Percentiles rank a stretch among this genome's conserved stretches.
Evolutionary conservation across 495 filamentous ascomycete species (phyloP).

Genomic region (Penicillium canariense): DNA sequence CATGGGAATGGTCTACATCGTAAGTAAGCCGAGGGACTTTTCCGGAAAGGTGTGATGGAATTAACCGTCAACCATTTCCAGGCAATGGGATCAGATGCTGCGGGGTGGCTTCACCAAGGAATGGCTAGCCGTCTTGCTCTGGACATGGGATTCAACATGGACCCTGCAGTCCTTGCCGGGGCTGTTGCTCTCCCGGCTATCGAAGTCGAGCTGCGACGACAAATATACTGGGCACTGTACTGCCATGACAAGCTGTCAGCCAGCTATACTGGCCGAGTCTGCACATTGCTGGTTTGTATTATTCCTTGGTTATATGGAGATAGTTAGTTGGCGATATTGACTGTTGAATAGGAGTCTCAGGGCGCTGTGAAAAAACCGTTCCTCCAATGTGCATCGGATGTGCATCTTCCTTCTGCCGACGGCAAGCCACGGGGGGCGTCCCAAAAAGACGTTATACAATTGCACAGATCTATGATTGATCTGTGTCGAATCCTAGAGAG

Average conservation of each 20-base stretch:
- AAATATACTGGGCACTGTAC: slow-evolving; percentile 33
- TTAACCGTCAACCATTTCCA: neutral
- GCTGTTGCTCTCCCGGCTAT: slow-evolving; percentile 18
- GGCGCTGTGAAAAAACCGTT: slow-evolving; percentile 29
- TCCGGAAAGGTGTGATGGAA: neutral
- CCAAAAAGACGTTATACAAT: slow-evolving; percentile 14
- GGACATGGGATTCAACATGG: slow-evolving; percentile 34
- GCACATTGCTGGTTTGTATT: slow-evolving; percentile 34
- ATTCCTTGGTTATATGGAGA: neutral
- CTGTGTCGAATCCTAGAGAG: slow-evolving; percentile 30
- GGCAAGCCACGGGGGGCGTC: slow-evolving; percentile 18
- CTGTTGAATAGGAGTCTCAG: slow-evolving; percentile 24
- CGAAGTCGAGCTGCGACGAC: slow-evolving; percentile 30
- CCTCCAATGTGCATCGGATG: slow-evolving; percentile 14
- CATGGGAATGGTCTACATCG: slow-evolving; percentile 49
- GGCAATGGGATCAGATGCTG: slow-evolving; percentile 30
- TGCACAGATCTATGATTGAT: slow-evolving; percentile 28
- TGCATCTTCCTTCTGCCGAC: slow-evolving; percentile 17
- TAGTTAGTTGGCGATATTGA: neutral
- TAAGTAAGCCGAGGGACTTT: neutral
- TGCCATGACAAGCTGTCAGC: slow-evolving; percentile 32
- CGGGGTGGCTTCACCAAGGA: slow-evolving; percentile 31
- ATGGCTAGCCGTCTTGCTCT: slow-evolving; percentile 29
- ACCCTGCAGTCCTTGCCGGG: slow-evolving; percentile 23
- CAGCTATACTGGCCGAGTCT: slow-evolving; percentile 32